Evolutionary conservation across 2,329 filamentous ascomycete genomes (phyloP), one percentile per base, ranked within the genome.

Genomic region (Neurospora sp.): DNA sequence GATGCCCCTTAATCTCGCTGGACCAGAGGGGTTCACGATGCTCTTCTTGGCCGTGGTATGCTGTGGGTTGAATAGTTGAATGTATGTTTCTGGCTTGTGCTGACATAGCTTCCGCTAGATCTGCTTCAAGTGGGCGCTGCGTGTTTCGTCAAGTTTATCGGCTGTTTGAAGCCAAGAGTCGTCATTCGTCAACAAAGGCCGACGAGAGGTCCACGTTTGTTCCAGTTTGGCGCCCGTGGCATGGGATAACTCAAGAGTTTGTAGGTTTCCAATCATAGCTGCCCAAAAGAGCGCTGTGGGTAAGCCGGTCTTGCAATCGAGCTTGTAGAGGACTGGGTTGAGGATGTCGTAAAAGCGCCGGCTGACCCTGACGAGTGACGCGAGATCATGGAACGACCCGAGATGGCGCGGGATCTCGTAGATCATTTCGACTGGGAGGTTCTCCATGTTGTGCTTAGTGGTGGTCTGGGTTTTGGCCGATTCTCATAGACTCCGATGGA

Each of bases 251-350:
- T 68, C 38, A 12, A 74, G 19, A 12, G 70, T 71, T 19, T 37
- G 17, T 6, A 70, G 1, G 1, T 41, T 19, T 6, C 72, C 71
- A 23, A 68, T 36, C 28, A 67, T 68, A 17, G 70, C 70, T 36
- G 67, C 71, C 70, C 69, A 72, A 57, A 73, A 73, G 5, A 72
- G 46, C 46, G 69, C 69, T 8, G 36, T 67, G 1, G 71, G 66
- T 5, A 28, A 43, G 11, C 66, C 67, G 3, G 65, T 36, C 23
- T 67, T 33, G 36, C 68, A 39, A 40, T 71, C 68, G 33, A 66
- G 36, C 10, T 52, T 37, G 69, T 74, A 73, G 15, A 71, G 28
- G 8, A 70, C 38, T n/a, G 69, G 71, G 57, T 71, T 72, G 41
- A 70, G 38, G 57, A 71, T 65, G 11, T 23, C 3, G 41, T 72